Base-by-base conservation (phyloP, 805 yeast species). In the Trichomonascus vanleenenianus region DNA sequence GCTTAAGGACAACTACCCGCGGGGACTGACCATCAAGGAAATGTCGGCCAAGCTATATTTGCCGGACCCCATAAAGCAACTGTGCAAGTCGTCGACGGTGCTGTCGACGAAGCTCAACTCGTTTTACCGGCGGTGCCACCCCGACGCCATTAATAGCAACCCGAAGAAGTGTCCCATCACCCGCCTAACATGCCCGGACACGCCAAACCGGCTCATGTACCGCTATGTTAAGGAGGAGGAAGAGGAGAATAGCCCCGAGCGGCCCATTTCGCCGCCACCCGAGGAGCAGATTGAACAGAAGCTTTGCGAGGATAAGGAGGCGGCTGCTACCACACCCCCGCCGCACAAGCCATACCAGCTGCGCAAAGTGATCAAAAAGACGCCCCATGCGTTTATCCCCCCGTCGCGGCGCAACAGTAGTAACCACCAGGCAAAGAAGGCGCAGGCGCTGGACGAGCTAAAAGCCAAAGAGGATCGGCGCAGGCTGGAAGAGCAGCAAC, bases 61-160 rank as follows among this genome's bases (percentile, higher is more conserved):
- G 32, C 39, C 44, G n/a, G 44, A 32, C 9, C 40, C 22, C 2
- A 25, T 38, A n/a, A 47, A 43, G 3, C 50, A 51, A 18, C 41
- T 55, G 32, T 58, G 58, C 33, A 50, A 58, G 39, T 54, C 64
- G n/a, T 58, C 63, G 6, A 55, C 62, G 4, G 53, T 60, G 18
- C 52, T 61, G 30, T 59, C 64, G 18, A 59, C 65, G 2, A 61
- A 60, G 44, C 54, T 61, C 19, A 61, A 61, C 44, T 56, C 63
- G 5, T 53, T 58, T 19, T 59, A 56, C 50, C 52, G 65, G 1
- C 47, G 63, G 12, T 49, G 55, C 41, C 62, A 57, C 42, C 50
- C 55, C 18, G 58, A 57, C 40, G 38, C 53, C 10, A 40, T 39
- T 8, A n/a, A 34, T 15, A 34, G 19, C n/a, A 34, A n/a, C 40